These are phyloP conservation scores for Platismatia glauca DNA, from an alignment of 495 filamentous ascomycete genomes.

Conservation along the genomic window DNA sequence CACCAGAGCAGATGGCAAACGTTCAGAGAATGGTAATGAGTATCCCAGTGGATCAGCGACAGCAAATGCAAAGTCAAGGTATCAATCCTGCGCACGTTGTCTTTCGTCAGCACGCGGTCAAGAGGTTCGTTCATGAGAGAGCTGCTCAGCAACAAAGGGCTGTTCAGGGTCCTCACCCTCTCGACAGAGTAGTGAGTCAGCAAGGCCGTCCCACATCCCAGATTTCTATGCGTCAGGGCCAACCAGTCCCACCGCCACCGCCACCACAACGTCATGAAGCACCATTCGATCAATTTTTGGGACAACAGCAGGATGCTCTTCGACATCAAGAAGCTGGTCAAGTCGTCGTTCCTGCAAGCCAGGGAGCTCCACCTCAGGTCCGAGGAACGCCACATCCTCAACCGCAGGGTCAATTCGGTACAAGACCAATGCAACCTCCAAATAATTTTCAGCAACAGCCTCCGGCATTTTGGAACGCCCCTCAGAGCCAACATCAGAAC, in stretches of 20 bases:
- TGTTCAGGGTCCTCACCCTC: conserved; percentile 4
- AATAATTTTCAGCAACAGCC: conserved; percentile 38
- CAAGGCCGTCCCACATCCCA: conserved; percentile 17
- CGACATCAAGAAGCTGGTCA: conserved; percentile 58
- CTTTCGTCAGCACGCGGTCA: conserved; percentile 1
- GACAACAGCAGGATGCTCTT: conserved; percentile 53
- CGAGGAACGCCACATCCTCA: conserved; percentile 25
- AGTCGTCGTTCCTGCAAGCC: conserved; percentile 56
- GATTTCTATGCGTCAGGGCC: conserved; percentile 11
- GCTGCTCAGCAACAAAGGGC: conserved; percentile 14
- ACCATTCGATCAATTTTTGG: conserved; percentile 48
- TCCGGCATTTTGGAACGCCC: conserved; percentile 29
- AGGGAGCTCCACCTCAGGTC: conserved; percentile 39
- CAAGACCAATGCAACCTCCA: conserved; percentile 34
- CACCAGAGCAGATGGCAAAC: conserved; percentile 19
- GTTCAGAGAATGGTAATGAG: conserved; percentile 26
- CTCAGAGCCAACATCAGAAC: conserved; percentile 35
- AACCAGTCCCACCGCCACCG: conserved; percentile 6
- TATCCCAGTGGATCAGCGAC: conserved; percentile 39
- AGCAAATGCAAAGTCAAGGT: conserved; percentile 21
- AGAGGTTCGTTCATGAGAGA: conserved; percentile 3
- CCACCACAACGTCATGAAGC: conserved; percentile 36
- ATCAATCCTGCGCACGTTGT: conserved; percentile 7
- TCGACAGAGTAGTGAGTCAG: conserved; percentile 4
- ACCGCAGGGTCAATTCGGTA: conserved; percentile 20